Evolutionary conservation across 495 filamentous ascomycete genomes (phyloP), one percentile per base, ranked within the genome.

Genomic region (Hypomontagnella monticulosa): DNA sequence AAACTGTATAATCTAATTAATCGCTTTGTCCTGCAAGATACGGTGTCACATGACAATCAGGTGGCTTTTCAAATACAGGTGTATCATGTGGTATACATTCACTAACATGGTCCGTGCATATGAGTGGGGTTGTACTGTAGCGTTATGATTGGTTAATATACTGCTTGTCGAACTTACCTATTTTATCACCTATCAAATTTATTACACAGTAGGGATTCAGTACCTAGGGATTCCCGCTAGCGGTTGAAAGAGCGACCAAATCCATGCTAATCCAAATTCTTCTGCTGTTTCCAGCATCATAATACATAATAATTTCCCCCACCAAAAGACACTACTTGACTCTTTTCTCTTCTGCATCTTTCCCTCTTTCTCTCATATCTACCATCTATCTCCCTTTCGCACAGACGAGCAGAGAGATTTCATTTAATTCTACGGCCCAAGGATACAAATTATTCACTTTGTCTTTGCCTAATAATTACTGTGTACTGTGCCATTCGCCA

Each of bases 211-310:
- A n/a, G n/a, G n/a, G n/a, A n/a, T n/a, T n/a, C n/a, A n/a, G n/a
- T n/a, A n/a, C 41, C 37, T 50, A 56, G 32, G 61, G 46, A 46
- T 37, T 20, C 55, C 67, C 52, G 68, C 64, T 71, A 73, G 43
- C 57, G 61, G 60, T 63, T 67, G 62, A 72, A 74, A 65, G 63
- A 71, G 66, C 66, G 48, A 63, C 65, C 61, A 61, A 58, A 64
- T 67, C 59, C 54, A 72, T 63, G 51, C 36, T 20, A 58, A 63
- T 47, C 56, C 49, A 63, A 71, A 72, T 70, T 67, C 66, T 66
- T 70, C 57, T 70, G 59, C 69, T 70, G 71, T 41, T 71, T 73
- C 69, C 71, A 71, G 71, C 61, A 52, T 70, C 70, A 64, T 61
- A 61, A 67, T 41, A 67, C 70, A 64, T 61, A 61, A 67, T 41